A percentile compares a stretch with the other conserved stretches of the same genome.
Evolutionary conservation across 2,329 filamentous ascomycete species (phyloP).

Genomic region (Hypomyces perniciosus): DNA sequence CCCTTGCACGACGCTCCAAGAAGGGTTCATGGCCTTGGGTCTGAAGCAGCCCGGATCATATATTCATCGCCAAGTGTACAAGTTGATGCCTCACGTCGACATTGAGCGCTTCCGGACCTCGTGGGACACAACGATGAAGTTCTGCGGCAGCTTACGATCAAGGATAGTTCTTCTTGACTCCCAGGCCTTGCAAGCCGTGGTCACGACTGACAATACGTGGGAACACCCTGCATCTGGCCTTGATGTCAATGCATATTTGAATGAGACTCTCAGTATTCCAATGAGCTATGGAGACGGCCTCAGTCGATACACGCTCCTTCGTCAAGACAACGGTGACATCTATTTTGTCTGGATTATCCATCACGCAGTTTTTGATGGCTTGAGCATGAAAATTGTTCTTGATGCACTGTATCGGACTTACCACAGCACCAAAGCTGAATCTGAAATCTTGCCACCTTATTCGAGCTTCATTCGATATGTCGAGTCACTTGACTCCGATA

Average conservation of each 20-base stretch:
- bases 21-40: slow-evolving; percentile 4
- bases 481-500: neutral
- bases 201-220: neutral
- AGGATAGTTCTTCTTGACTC: slow-evolving; percentile 6
- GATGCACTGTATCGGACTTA: slow-evolving; percentile 1
- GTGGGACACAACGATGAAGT: slow-evolving; percentile 16
- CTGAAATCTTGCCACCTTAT: neutral
- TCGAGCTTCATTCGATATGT: slow-evolving; percentile 1
- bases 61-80: slow-evolving; percentile 6
- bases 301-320: neutral
- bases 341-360: slow-evolving; percentile 9
- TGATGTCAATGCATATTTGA: slow-evolving; percentile 3
- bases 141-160: slow-evolving; percentile 5
- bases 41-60: slow-evolving; percentile 7
- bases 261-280: neutral
- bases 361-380: slow-evolving; percentile 6
- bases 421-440: neutral
- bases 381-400: slow-evolving; percentile 5
- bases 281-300: slow-evolving; percentile 7
- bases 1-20: slow-evolving; percentile 7
- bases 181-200: neutral
- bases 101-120: slow-evolving; percentile 13
- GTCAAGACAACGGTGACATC: neutral
- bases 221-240: neutral
- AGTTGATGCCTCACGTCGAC: neutral